Base-by-base conservation (phyloP, 805 yeast species). In the Hanseniaspora vineae region DNA sequence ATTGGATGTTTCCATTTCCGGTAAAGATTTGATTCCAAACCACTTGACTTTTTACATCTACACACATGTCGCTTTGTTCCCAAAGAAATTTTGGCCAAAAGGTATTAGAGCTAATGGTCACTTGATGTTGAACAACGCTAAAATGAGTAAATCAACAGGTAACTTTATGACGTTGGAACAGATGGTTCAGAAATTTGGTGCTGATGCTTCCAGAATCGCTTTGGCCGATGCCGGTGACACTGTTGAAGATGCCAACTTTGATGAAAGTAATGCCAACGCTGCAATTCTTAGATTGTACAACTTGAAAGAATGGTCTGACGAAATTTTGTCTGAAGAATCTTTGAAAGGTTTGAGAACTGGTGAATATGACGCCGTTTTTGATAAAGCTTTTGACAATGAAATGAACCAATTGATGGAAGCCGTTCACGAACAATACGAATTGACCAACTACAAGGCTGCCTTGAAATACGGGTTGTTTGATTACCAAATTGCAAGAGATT, bases 191-290 rank as follows among this genome's bases (percentile, higher is more conserved):
- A 92, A 92, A 68, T 92, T 81, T 57, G 98, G 98, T 66, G 95
- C 97, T 46, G 98, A 92, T 66, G 97, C 97, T 40, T 73, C 96
- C 11, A 84, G 98, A 74, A 85, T 92, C 65, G 97, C 98, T 5
- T 72, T 92, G 54, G 98, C 97, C 43, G 98, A 92, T 71, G 96
- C 97, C 46, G 98, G 98, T 72, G 98, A 92, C 65, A 73, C 92
- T 42, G 79, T 88, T 55, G 98, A 92, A 70, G 98, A 92, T 67
- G 98, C 98, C 46, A 92, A 92, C 72, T 85, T 92, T 61, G 98
- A 92, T 60, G 98, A 92, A 70, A 71, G 87, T 51, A 89, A 81
- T 61, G 98, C 98, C 48, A 92, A 92, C 61, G 96, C 98, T 44
- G 97, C 97, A 23, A 89, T 92, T 64, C 76, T 92, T 65, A 84